Conservation (phyloP, 225 moss, liverwort and hornwort genomes). For the Ulota crispa region DNA sequence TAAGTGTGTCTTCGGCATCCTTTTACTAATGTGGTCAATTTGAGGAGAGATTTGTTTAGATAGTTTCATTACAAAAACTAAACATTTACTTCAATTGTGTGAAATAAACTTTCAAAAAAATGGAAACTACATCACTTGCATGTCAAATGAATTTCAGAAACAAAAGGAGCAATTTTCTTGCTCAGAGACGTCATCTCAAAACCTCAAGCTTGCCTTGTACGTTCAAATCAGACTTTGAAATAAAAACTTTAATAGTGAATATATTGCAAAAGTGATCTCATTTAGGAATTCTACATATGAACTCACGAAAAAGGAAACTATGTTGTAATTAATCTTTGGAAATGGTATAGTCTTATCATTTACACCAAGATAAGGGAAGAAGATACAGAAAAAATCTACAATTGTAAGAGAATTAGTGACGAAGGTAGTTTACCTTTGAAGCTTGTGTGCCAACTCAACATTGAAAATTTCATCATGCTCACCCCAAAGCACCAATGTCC, state of each 20-base stretch:
- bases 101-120: not conserved
- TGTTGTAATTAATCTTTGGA: not conserved
- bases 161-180: not conserved
- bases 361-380: no score
- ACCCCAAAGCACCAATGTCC: constrained; percentile 51
- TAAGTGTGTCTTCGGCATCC: not conserved
- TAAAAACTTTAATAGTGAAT: not conserved
- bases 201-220: not conserved
- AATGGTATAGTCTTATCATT: not conserved
- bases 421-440: constrained; percentile 37
- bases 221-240: not conserved
- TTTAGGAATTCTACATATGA: not conserved
- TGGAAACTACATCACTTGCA: not conserved
- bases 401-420: not conserved
- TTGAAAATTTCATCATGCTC: constrained; percentile 49
- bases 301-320: not conserved
- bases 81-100: not conserved
- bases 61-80: no score
- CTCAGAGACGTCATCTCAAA: not conserved
- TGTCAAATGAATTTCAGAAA: not conserved
- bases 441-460: constrained; percentile 40
- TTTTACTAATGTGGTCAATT: not conserved
- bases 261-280: not conserved
- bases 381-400: not conserved
- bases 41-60: not conserved